Evolutionary conservation across 2,329 filamentous ascomycete genomes (phyloP).

Genomic region (Penicillium decumbens): DNA sequence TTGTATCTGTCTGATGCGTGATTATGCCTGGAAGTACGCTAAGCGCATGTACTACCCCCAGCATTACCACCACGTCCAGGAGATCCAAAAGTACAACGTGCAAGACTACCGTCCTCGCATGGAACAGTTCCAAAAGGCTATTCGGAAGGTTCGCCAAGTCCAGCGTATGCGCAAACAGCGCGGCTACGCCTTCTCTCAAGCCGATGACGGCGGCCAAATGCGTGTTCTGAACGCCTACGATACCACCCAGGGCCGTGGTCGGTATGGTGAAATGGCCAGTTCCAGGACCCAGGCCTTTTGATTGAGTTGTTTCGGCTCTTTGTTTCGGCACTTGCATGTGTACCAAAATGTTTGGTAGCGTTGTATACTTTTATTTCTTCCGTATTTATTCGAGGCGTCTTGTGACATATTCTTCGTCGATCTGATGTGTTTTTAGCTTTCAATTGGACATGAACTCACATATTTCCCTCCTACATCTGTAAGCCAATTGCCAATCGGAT

Average conservation of each 20-base stretch:
- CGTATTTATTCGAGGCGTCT: constrained; percentile 8
- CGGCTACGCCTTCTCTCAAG: constrained; percentile 96
- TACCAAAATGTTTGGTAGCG: constrained; percentile 15
- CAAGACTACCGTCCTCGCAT: constrained; percentile 97
- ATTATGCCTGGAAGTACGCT: constrained; percentile 94
- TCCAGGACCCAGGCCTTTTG: constrained; percentile 41
- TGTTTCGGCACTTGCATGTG: constrained; percentile 16
- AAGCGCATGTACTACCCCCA: constrained; percentile 97
- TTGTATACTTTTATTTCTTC: constrained; percentile 18
- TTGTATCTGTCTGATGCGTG: constrained; percentile 74
- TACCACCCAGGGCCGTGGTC: constrained; percentile 83
- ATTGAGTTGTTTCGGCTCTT: constrained; percentile 14
- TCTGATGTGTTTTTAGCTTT: constrained; percentile 19
- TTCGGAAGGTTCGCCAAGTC: constrained; percentile 95
- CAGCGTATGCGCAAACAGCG: constrained; percentile 99
- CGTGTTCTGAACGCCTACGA: constrained; percentile 95
- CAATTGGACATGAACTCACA: constrained; percentile 16
- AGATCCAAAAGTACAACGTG: constrained; percentile 99
- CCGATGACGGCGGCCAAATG: constrained; percentile 85
- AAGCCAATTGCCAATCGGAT: not conserved
- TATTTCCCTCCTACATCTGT: not conserved
- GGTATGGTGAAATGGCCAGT: constrained; percentile 91
- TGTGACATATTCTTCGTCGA: constrained; percentile 20
- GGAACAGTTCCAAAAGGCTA: constrained; percentile 99
- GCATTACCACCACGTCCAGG: constrained; percentile 95